These are phyloP conservation scores for Penicillium samsonianum DNA, from an alignment of 495 filamentous ascomycete genomes.

Conservation along the genomic window DNA sequence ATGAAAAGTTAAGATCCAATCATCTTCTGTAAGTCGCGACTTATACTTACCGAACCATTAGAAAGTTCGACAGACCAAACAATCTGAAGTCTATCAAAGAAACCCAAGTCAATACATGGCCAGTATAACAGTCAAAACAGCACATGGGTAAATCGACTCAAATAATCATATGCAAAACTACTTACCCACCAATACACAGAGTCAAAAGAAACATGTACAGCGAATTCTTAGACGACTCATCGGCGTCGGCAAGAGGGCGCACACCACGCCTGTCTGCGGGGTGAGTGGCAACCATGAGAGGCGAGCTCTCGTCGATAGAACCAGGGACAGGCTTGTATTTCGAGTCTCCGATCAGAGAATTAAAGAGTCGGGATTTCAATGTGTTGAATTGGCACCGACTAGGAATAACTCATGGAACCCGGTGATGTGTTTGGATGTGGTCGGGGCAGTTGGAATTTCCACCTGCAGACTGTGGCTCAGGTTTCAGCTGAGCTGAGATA, in stretches of 20 bases:
- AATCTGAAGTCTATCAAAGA: slow-evolving; percentile 66
- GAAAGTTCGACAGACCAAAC: slow-evolving; percentile 94
- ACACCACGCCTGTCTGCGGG: slow-evolving; percentile 13
- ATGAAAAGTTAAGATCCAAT: not conserved
- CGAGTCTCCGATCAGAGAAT: not conserved
- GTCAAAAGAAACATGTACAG: slow-evolving; percentile 85
- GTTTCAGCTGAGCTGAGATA: not conserved
- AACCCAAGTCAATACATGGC: slow-evolving; percentile 3
- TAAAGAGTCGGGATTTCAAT: not conserved
- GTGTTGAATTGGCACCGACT: not conserved
- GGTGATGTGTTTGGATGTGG: not conserved
- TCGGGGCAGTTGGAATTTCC: not conserved
- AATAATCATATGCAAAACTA: not conserved
- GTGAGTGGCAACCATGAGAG: slow-evolving; percentile 30
- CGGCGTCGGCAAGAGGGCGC: not conserved
- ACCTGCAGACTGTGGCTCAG: not conserved
- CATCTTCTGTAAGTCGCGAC: not conserved
- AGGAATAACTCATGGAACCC: not conserved
- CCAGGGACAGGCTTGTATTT: not conserved
- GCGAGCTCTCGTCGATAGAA: slow-evolving; percentile 39
- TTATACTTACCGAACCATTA: slow-evolving; percentile 67
- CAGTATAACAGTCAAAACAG: not conserved
- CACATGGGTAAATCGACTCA: not conserved
- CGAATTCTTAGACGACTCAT: slow-evolving; percentile 65
- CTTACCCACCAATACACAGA: slow-evolving; percentile 74